Evolutionary conservation across 2,329 filamentous ascomycete genomes (phyloP), one percentile per base, ranked within the genome.

Genomic region (Thielaviopsis euricoi): DNA sequence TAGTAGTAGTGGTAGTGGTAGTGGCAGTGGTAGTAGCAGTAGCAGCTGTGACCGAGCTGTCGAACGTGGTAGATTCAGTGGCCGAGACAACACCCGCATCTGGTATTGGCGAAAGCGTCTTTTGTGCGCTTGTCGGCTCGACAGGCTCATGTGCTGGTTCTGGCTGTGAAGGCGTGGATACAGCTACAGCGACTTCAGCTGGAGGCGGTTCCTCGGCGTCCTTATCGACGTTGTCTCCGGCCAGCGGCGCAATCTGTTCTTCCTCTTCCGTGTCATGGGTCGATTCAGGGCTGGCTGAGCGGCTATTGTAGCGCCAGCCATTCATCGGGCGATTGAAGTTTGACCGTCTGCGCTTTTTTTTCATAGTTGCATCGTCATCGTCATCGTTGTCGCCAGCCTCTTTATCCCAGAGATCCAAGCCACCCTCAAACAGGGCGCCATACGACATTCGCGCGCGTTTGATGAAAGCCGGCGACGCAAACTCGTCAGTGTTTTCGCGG

Each of bases 381-480:
- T 33, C 29, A 33, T 33, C 7, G 29, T 33, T 26, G 37, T 49
- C 52, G 22, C 29, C 59, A 29, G 55, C 53, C 15, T 86, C 81
- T 25, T 86, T 85, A 60, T 87, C 83, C 15, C 91, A 84, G 3
- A 82, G 78, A 64, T 89, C 83, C 62, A 81, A 77, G 1, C 76
- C 76, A 4, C 76, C 76, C 62, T 86, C 80, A 55, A 85, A 80
- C 0, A 85, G 70, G 0, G 81, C 80, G 1, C 83, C 83, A 58
- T 85, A 85, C 0, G 86, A 89, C 3, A 85, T 72, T 58, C 85
- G 76, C 15, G 80, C 77, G 56, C 85, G 77, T 67, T 86, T 90
- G 21, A 88, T 71, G 63, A 94, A 95, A 0, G 87, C 87, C 0
- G 89, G 89, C 2, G 89, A 94, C 4, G 79, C 74, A 71, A 82